Base-by-base conservation (phyloP, 139 green algal species). In the Chlamydomonas eustigma region DNA sequence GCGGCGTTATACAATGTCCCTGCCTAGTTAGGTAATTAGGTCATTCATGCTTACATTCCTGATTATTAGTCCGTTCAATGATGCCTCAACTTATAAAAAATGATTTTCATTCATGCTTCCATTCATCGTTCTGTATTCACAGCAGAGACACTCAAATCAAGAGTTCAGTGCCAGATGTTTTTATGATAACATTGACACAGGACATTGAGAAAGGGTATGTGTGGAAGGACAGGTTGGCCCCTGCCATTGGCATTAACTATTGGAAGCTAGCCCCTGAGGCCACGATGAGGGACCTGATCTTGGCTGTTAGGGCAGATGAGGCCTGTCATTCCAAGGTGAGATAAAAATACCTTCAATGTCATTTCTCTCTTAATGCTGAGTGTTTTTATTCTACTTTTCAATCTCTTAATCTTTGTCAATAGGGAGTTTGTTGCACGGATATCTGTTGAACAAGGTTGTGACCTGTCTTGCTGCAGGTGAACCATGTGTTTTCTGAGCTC, bases 301-400 rank as follows among this genome's bases (percentile, higher is more conserved):
- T 97, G 70, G 88, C 84, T 2, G 81, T 98, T 1, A 83, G 94
- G 4, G 94, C 94, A 4, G 94, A 98, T 65, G 94, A 98, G 82
- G 88, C 85, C 0, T 89, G 84, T 69, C 93, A 97, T 84, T 85
- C 72, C 1, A 85, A 97, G 81, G 94, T 98, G 12, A 98, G 98
- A 85, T 90, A 97, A 84, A 93, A 87, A 58, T 18, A 58, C 18
- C 44, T 18, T 12, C 44, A 58, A 39, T 18, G 44, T 58, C 44
- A 12, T 58, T 58, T 58, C 44, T 58, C 18, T 18, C 44, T 18
- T 18, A 12, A 58, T 58, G 44, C 44, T 12, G 12, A 58, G 44
- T 58, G 44, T 58, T 18, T 28, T 18, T 28, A 28, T 28, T 58
- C 44, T 18, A 58, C 18, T 28, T 58, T 58, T 58, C 18, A 12